A percentile compares a stretch with the other conserved stretches of the same genome.
phyloP scores from a whole-genome alignment of 345 rosid species.

The Salix brachista region DNA sequence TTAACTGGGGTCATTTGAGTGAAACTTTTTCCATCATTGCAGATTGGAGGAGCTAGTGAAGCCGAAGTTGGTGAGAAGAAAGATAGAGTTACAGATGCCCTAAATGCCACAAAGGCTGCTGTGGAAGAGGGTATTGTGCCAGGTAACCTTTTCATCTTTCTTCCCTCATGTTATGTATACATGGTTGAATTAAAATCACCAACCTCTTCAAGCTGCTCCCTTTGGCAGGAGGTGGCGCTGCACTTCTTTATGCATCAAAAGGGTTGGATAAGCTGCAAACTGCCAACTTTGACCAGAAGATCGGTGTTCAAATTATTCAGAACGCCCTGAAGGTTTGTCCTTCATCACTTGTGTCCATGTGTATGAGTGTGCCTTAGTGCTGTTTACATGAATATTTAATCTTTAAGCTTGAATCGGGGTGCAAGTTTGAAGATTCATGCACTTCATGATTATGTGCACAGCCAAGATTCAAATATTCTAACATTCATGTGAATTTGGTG shows the following conservation, averaged over 20 bases:
- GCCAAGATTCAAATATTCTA: neutral
- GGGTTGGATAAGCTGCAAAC: constrained; percentile 81
- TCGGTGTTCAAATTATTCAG: constrained; percentile 93
- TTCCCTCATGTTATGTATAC: neutral
- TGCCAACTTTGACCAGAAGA: constrained; percentile 87
- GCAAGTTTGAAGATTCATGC: neutral
- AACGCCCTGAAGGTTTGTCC: constrained; percentile 80
- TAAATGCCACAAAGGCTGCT: constrained; percentile 98
- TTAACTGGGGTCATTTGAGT: neutral
- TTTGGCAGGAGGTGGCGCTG: constrained; percentile 84
- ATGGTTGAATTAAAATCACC: neutral
- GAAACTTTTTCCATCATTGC: constrained; percentile 16
- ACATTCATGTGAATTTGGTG: neutral
- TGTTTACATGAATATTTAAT: neutral
- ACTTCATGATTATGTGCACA: neutral
- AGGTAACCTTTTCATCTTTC: constrained; percentile 35
- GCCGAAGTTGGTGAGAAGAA: constrained; percentile 86
- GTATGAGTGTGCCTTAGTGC: neutral
- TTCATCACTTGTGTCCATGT: neutral
- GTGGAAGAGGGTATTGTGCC: constrained; percentile 99
- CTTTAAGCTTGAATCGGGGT: neutral
- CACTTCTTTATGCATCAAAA: constrained; percentile 85
- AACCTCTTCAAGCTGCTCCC: neutral
- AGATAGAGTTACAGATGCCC: constrained; percentile 93
- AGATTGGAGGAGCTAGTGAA: constrained; percentile 99